Base-by-base conservation (phyloP, 106 monocot genomes). In the Platanthera zijinensis region DNA sequence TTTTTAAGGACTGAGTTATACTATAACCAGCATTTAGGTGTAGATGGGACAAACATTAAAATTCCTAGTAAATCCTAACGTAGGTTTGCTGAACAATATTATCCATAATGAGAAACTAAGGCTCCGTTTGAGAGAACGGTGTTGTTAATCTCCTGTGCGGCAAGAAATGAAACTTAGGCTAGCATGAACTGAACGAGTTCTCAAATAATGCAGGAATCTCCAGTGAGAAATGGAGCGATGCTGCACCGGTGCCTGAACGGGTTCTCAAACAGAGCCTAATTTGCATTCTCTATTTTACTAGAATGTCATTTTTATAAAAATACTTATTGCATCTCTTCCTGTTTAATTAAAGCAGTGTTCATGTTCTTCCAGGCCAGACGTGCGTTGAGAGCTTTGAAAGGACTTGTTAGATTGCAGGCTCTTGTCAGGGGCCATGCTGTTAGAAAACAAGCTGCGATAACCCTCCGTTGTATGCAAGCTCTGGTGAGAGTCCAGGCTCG, bases 381-480 rank as follows among this genome's bases (percentile, higher is more conserved):
- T 75, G 96, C 96, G 9, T 81, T 93, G 62, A 84, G 93, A 66
- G 96, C 93, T 74, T 82, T 96, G 75, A 96, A 96, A 81, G 96
- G 96, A 25, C 79, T 96, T 48, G 96, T 96, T 50, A 89, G 93
- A 85, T 85, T 96, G 77, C 96, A 96, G 78, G 96, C 96, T 17
- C 89, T 96, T 68, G 96, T 93, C 15, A 89, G 96, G 75, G 96
- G 96, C 49, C 96, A 96, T 90, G 86, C 87, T 62, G 90, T 96
- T 25, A 85, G 96, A 80, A 96, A 96, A 81, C 96, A 92, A 86
- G 92, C 96, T 75, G 92, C 92, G 59, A 84, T 87, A 71, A 92
- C 96, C 63, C 89, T 93, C 79, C 89, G 85, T 46, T 91, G 92
- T 57, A 93, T 96, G 96, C 93, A 96, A 87, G 92, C 96, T 18